These are phyloP conservation scores for Cydonia oblonga DNA, from an alignment of 331 rosid species.

Conservation along the genomic window DNA sequence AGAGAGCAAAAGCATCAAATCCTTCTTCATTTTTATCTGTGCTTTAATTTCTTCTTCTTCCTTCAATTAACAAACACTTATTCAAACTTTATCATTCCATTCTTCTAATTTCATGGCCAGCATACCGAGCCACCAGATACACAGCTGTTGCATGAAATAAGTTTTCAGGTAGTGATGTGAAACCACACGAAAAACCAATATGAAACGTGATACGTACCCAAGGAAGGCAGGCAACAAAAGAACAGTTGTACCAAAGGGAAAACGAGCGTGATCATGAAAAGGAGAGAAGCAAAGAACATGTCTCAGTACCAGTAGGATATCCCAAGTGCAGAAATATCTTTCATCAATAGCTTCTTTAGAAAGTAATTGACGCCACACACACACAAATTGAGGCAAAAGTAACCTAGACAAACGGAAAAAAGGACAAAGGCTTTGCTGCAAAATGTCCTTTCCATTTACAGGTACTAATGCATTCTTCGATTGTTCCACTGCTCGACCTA, in stretches of 20 bases:
- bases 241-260: slow-evolving; percentile 80
- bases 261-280: slow-evolving; percentile 52
- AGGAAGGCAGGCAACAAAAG: slow-evolving; percentile 78
- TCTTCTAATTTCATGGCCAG: slow-evolving; percentile 66
- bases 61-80: no score
- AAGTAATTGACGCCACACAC: no score
- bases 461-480: neutral
- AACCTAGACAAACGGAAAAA: neutral
- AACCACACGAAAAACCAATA: neutral
- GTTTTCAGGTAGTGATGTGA: slow-evolving; percentile 7
- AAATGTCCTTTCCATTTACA: neutral
- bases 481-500: neutral
- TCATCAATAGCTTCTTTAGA: neutral
- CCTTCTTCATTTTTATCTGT: no score
- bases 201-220: slow-evolving; percentile 33
- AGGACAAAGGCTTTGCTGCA: neutral
- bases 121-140: slow-evolving; percentile 75
- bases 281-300: slow-evolving; percentile 12
- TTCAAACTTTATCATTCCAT: no score
- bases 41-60: no score
- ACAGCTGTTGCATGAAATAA: slow-evolving; percentile 48
- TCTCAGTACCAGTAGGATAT: neutral
- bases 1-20: no score
- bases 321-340: neutral
- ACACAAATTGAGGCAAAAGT: neutral